These are phyloP conservation scores for Trichoderma pleuroti DNA, from an alignment of 2,329 filamentous ascomycete genomes.

Conservation along the genomic window DNA sequence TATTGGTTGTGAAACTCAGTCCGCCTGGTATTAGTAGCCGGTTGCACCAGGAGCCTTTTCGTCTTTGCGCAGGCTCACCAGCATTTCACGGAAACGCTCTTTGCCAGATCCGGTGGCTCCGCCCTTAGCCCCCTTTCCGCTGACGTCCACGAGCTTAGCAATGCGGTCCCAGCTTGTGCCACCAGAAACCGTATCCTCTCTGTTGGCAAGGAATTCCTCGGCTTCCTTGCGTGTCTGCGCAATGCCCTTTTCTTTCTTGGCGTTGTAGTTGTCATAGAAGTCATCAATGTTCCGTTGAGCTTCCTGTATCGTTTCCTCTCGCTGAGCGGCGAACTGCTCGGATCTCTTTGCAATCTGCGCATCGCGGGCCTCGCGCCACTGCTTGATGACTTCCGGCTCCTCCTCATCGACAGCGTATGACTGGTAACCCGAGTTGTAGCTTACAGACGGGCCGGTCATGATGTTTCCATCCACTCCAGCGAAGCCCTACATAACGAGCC, in stretches of 20 bases:
- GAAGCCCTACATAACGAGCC: not conserved
- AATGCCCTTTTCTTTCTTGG: constrained; percentile 92
- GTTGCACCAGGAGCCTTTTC: constrained; percentile 73
- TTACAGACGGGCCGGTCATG: constrained; percentile 71
- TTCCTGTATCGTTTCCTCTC: constrained; percentile 79
- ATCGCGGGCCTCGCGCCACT: constrained; percentile 91
- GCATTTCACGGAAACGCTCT: constrained; percentile 88
- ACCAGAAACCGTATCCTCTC: constrained; percentile 89
- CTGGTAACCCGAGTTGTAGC: constrained; percentile 59
- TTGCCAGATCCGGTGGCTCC: constrained; percentile 89
- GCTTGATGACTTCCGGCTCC: constrained; percentile 82
- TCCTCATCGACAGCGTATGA: constrained; percentile 64
- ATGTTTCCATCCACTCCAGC: constrained; percentile 27
- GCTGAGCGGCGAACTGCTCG: constrained; percentile 77
- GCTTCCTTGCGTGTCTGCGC: constrained; percentile 86
- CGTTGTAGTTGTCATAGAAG: constrained; percentile 99
- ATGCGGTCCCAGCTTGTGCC: constrained; percentile 99
- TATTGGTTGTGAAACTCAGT: not conserved
- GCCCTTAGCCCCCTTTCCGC: constrained; percentile 84
- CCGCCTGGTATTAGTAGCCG: constrained; percentile 47
- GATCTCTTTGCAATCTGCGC: constrained; percentile 78
- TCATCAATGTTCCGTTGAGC: constrained; percentile 95
- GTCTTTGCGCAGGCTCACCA: constrained; percentile 86
- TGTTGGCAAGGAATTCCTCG: constrained; percentile 82
- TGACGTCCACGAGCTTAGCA: constrained; percentile 94